A percentile compares a stretch with the other conserved stretches of the same genome.
Conservation (phyloP, 23 red algal genomes). For the Gracilaria domingensis region DNA sequence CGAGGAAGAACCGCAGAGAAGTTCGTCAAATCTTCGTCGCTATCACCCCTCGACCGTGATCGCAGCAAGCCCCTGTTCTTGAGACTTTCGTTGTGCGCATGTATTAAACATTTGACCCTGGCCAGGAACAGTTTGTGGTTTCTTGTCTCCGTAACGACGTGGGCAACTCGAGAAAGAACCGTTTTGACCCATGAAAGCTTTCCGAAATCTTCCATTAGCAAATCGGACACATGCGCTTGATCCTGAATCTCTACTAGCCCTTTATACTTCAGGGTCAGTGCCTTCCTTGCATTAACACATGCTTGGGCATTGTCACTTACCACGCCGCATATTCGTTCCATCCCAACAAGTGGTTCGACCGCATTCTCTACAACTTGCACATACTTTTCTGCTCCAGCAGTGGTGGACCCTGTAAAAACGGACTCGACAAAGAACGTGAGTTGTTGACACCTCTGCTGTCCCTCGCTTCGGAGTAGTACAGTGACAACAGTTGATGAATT, state of each 20-base stretch:
- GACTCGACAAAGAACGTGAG: slow-evolving; percentile 40
- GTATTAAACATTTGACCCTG: too few species aligned
- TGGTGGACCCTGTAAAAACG: slow-evolving; percentile 7
- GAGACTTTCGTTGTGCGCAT: background rate
- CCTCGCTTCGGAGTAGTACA: slow-evolving; percentile 36
- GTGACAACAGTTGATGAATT: slow-evolving; percentile 13
- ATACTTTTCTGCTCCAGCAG: slow-evolving; percentile 17
- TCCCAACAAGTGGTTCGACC: slow-evolving; percentile 27
- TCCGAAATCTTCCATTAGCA: slow-evolving; percentile 37
- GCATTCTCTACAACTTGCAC: slow-evolving; percentile 35
- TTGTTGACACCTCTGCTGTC: slow-evolving; percentile 1
- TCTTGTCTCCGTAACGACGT: too few species aligned
- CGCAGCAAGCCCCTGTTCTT: background rate
- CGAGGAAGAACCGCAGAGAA: too few species aligned
- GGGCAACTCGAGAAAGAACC: slow-evolving; percentile 20
- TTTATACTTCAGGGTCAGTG: slow-evolving; percentile 12
- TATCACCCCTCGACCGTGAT: slow-evolving; percentile 3
- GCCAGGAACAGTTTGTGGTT: too few species aligned
- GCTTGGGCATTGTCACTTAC: slow-evolving; percentile 38
- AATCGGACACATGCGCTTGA: slow-evolving; percentile 29
- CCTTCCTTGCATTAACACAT: slow-evolving; percentile 2
- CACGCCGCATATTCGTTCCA: slow-evolving; percentile 27
- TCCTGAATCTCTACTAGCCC: slow-evolving; percentile 21
- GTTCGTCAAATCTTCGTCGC: too few species aligned
- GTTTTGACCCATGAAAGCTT: slow-evolving; percentile 7